Base-by-base conservation (phyloP, 1,284 basidiomycete genomes). In the Apiotrichum sp. region DNA sequence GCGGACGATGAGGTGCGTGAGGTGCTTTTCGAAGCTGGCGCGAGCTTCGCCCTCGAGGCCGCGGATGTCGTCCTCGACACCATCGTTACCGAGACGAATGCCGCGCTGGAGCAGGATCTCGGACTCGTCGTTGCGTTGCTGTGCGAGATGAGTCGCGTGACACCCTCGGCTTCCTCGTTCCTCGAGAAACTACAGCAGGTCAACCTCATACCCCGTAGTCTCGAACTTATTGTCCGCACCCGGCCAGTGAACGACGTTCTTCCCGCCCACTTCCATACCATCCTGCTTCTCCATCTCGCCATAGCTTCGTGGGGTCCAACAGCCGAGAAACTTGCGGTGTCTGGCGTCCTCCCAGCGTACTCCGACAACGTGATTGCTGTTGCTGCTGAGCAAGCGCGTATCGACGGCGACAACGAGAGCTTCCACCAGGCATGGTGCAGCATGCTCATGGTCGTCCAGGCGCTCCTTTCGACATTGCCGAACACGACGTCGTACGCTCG, bases 261-360 rank as follows among this genome's bases (percentile, higher is more conserved):
- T 38, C 70, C 55, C 13, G 86, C 32, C 73, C 89, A 35, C 88
- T 87, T 74, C 80, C 85, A 6, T 81, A 85, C 7, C 84, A 89
- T 96, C 55, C 81, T 96, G 52, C 78, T 86, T 10, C 87, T 97
- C 76, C 88, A 96, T 67, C 86, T 92, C 77, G 83, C 89, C 0
- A 78, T 97, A n/a, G 88, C 89, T 4, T 83, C 83, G 52, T 81
- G 87, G 52, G 82, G 85, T 0, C 80, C 82, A 1, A 85, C 89
- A 1, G 89, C 92, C 2, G 92, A 96, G 72, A 79, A 87, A 57
- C 82, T 96, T 31, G 90, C 90, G 2, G 85, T 86, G 63, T 88
- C 88, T 60, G 90, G 90, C 39, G 78, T 92, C 1, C 78, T 96
- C 33, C 78, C 85, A 0, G 87, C 89, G 0, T 89, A 95, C 71